A percentile compares a stretch with the other conserved stretches of the same genome.
phyloP scores from a whole-genome alignment of 2,329 filamentous ascomycete genomes.

The Hypoxylon sp. region DNA sequence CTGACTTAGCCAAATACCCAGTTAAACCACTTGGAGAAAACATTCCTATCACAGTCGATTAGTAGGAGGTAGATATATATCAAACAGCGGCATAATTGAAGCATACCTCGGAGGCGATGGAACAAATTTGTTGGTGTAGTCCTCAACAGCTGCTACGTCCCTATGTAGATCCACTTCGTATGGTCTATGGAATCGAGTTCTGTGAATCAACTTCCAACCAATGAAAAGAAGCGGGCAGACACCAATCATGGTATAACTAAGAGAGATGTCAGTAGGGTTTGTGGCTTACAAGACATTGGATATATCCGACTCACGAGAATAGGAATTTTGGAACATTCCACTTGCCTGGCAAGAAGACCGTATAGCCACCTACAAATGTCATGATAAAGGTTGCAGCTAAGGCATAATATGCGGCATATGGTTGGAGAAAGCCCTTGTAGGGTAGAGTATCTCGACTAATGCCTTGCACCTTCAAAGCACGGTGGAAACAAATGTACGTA shows the following conservation, averaged over 20 bases:
- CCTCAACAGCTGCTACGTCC: conserved; percentile 76
- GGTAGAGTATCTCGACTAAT: conserved; percentile 77
- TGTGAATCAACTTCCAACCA: conserved; percentile 79
- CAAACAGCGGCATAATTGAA: background rate
- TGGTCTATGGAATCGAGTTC: conserved; percentile 69
- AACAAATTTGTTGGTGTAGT: conserved; percentile 75
- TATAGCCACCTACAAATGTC: conserved; percentile 81
- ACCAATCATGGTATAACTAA: conserved; percentile 78
- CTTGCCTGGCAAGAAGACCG: conserved; percentile 77
- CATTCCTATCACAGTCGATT: conserved; percentile 41
- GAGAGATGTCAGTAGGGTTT: conserved; percentile 9
- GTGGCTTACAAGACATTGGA: background rate
- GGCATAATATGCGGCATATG: conserved; percentile 78
- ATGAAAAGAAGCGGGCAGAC: conserved; percentile 78
- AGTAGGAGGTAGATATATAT: background rate
- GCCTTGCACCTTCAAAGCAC: conserved; percentile 77
- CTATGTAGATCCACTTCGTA: conserved; percentile 74
- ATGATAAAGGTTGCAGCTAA: conserved; percentile 76
- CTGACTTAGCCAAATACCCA: conserved; percentile 42
- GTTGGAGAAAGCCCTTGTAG: conserved; percentile 78
- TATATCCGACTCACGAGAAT: conserved; percentile 69
- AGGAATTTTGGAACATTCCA: conserved; percentile 81
- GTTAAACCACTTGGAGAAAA: conserved; percentile 49
- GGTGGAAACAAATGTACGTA: conserved; percentile 80
- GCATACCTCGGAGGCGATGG: conserved; percentile 67